phyloP scores from a whole-genome alignment of 78 protist species.

The Polysphondylium violaceum region DNA sequence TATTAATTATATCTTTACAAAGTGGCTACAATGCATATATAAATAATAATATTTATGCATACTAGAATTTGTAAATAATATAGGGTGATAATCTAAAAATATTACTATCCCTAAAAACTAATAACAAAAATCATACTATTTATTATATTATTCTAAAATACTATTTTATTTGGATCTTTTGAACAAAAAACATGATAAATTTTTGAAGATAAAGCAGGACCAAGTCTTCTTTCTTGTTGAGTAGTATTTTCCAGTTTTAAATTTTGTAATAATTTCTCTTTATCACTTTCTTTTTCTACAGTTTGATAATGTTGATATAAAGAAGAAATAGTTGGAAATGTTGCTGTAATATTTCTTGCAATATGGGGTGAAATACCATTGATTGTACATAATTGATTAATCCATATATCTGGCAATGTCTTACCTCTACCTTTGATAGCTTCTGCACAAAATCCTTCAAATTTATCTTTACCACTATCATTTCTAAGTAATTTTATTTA shows the following conservation, averaged over 20 bases:
- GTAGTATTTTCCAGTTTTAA: neutral
- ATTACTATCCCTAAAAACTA: no score
- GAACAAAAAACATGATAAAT: conserved; percentile 11
- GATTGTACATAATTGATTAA: neutral
- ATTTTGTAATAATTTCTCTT: neutral
- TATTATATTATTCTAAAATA: no score
- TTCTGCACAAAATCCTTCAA: conserved; percentile 36
- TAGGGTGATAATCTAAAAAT: no score
- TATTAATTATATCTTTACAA: no score
- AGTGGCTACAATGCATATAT: no score
- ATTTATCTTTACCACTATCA: neutral
- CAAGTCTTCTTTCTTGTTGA: neutral
- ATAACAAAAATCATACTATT: no score
- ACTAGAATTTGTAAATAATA: no score
- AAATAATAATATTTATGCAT: no score
- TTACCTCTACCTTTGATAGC: neutral
- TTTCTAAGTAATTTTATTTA: no score
- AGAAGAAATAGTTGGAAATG: neutral
- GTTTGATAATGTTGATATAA: neutral
- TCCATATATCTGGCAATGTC: conserved; percentile 10
- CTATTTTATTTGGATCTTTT: conserved; percentile 20
- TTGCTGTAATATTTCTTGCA: neutral
- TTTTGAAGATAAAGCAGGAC: conserved; percentile 5
- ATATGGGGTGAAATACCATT: conserved; percentile 7
- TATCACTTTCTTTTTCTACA: neutral